These are phyloP conservation scores for Stephanodiscus triporus DNA, from an alignment of 108 stramenopile species.

Conservation along the genomic window DNA sequence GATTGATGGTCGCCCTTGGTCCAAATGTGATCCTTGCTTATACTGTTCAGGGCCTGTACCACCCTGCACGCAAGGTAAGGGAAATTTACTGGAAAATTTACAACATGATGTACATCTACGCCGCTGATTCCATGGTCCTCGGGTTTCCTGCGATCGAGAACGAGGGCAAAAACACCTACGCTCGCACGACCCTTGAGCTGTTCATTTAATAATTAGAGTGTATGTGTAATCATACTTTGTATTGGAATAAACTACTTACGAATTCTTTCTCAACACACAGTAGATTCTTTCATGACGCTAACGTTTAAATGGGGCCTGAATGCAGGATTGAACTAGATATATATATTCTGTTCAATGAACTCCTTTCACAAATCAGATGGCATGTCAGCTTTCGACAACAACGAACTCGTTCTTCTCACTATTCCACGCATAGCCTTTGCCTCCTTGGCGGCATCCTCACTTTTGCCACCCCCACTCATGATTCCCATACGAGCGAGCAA, in stretches of 20 bases:
- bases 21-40: constrained; percentile 91
- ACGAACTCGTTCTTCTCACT: constrained; percentile 20
- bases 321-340: too few species aligned
- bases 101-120: constrained; percentile 98
- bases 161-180: constrained; percentile 88
- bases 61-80: constrained; percentile 97
- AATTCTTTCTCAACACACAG: not conserved
- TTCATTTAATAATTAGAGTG: constrained; percentile 76
- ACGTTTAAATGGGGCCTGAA: too few species aligned
- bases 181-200: constrained; percentile 89
- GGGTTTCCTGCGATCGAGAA: constrained; percentile 91
- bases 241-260: not conserved
- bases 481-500: constrained; percentile 39
- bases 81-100: constrained; percentile 99
- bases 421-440: constrained; percentile 32
- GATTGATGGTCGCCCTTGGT: constrained; percentile 94
- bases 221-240: not conserved
- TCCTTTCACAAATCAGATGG: not conserved
- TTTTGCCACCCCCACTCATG: constrained; percentile 29
- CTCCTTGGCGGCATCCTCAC: constrained; percentile 20
- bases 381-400: not conserved
- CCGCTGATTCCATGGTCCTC: constrained; percentile 93
- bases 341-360: too few species aligned
- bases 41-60: constrained; percentile 95
- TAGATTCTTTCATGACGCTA: too few species aligned